Percentiles rank a stretch among this genome's conserved stretches.
Conservation (phyloP, 164 flowering plant species). For the Litsea cubeba region DNA sequence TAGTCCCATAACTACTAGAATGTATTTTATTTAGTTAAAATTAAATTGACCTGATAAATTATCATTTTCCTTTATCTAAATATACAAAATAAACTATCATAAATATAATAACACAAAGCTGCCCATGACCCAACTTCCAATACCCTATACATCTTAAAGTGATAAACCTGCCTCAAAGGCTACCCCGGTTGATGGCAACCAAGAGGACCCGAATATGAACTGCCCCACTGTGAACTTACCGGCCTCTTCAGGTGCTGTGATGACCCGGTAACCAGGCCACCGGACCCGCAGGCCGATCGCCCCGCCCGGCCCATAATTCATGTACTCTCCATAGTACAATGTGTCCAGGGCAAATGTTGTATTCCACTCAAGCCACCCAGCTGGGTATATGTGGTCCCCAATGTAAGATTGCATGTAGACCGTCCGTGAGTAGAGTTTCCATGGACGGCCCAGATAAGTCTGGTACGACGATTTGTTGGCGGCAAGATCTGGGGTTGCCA, state of each 20-base stretch:
- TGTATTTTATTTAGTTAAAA: too few relatives aligned
- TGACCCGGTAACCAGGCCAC: slow-evolving; percentile 28
- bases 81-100: background rate
- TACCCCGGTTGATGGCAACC: slow-evolving; percentile 27
- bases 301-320: slow-evolving; percentile 28
- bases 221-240: slow-evolving; percentile 21
- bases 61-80: too few relatives aligned
- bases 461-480: background rate
- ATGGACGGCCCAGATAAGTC: slow-evolving; percentile 26
- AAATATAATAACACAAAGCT: background rate
- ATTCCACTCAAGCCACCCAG: slow-evolving; percentile 27
- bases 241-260: slow-evolving; percentile 18
- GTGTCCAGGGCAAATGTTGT: slow-evolving; percentile 18
- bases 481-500: slow-evolving; percentile 38
- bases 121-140: background rate
- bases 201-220: slow-evolving; percentile 26
- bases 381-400: slow-evolving; percentile 17
- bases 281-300: slow-evolving; percentile 17
- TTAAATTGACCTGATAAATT: too few relatives aligned
- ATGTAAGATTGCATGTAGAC: slow-evolving; percentile 18
- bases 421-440: slow-evolving; percentile 20
- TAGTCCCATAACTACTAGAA: too few relatives aligned
- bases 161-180: slow-evolving; percentile 20
- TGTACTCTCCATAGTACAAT: slow-evolving; percentile 25
- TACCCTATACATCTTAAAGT: slow-evolving; percentile 6